These are phyloP conservation scores for Tarenaya hassleriana DNA, from an alignment of 345 rosid species.

Conservation along the genomic window DNA sequence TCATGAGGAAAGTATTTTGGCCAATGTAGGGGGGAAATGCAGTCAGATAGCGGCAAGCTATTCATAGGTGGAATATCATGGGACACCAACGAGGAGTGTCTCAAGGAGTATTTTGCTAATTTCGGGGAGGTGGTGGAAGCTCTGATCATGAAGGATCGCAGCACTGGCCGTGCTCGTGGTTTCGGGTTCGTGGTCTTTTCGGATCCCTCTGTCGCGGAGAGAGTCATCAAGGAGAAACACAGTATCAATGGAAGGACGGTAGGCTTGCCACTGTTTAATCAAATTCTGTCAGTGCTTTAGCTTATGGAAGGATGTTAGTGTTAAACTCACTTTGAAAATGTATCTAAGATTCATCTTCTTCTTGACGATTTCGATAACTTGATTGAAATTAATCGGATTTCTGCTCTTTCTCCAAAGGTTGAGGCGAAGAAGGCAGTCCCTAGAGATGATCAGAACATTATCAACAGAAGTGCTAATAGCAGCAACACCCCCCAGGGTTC, in stretches of 20 bases:
- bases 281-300: no score
- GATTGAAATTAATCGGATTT: slow-evolving; percentile 21
- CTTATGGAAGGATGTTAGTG: no score
- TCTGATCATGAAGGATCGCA: slow-evolving; percentile 79
- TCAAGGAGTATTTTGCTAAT: slow-evolving; percentile 57
- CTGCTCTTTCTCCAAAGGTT: slow-evolving; percentile 32
- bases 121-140: slow-evolving; percentile 81
- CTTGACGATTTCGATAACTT: background rate
- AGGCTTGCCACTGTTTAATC: no score
- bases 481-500: slow-evolving; percentile 57
- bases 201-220: slow-evolving; percentile 62
- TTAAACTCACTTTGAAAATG: no score
- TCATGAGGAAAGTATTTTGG: no score
- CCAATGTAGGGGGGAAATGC: slow-evolving; percentile 25
- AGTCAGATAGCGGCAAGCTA: slow-evolving; percentile 51
- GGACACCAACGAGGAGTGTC: slow-evolving; percentile 74
- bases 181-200: slow-evolving; percentile 74
- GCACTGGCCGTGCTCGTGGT: slow-evolving; percentile 83
- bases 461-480: slow-evolving; percentile 44
- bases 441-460: slow-evolving; percentile 62
- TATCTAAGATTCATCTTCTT: no score
- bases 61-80: slow-evolving; percentile 85
- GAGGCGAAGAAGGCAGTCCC: slow-evolving; percentile 86
- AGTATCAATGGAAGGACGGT: slow-evolving; percentile 63
- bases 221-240: slow-evolving; percentile 67